Evolutionary conservation across 805 yeast genomes (phyloP).

Genomic region (Sugiyamaella floridensis): DNA sequence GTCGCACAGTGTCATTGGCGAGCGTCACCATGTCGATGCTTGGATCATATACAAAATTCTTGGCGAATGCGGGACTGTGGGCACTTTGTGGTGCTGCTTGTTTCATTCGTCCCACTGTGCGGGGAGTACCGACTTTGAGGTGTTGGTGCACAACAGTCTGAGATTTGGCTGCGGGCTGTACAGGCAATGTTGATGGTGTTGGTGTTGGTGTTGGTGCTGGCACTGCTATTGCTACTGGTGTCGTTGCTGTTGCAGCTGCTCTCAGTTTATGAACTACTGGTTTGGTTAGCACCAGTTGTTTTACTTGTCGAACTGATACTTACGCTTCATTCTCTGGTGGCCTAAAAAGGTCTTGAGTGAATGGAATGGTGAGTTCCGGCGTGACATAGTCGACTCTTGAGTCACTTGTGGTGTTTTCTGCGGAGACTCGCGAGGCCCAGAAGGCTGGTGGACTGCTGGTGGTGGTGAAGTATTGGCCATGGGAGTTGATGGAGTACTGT

Average conservation of each 20-base stretch:
- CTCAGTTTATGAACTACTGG: not conserved
- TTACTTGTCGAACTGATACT: not conserved
- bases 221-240: not conserved
- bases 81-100: not conserved
- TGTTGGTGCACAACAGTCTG: too few relatives aligned
- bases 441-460: too few relatives aligned
- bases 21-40: not conserved
- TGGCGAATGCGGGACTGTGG: not conserved
- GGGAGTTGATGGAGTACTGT: too few relatives aligned
- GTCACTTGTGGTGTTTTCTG: not conserved
- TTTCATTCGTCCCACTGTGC: not conserved
- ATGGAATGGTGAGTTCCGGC: not conserved
- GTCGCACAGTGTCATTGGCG: not conserved
- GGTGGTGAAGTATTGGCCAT: too few relatives aligned
- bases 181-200: not conserved
- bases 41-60: slow-evolving; percentile 1
- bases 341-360: not conserved
- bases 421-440: not conserved
- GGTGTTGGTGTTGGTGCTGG: not conserved
- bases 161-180: not conserved
- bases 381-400: not conserved
- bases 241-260: not conserved
- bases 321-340: not conserved
- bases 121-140: too few relatives aligned
- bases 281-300: not conserved